Percentiles rank a stretch among this genome's conserved stretches.
These are phyloP conservation scores for Oryza meyeriana DNA, from an alignment of 176 grass and related monocot species.

Conservation along the genomic window DNA sequence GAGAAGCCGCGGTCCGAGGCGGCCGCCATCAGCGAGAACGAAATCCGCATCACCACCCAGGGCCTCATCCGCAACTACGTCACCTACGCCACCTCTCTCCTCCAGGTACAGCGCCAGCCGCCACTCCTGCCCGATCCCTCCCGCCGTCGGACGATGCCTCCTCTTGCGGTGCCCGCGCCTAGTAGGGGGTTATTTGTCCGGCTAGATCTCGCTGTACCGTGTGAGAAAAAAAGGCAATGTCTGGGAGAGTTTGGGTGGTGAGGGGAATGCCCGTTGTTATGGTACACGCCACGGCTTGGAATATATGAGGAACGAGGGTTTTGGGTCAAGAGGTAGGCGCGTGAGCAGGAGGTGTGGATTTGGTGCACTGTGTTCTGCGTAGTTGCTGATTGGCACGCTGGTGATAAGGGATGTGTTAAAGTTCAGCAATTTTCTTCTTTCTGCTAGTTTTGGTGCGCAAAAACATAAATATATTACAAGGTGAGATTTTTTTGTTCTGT, in stretches of 20 bases:
- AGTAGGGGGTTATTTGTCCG: background rate
- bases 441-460: background rate
- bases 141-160: background rate
- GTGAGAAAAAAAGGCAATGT: background rate
- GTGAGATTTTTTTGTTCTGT: background rate
- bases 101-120: constrained; percentile 48
- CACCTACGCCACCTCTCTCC: constrained; percentile 86
- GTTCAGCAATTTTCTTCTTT: background rate
- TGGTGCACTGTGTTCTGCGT: background rate
- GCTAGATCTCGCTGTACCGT: constrained; percentile 6
- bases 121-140: background rate
- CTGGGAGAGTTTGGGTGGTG: background rate
- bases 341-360: background rate
- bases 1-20: constrained; percentile 92
- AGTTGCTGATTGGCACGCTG: background rate
- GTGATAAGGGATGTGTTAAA: background rate
- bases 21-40: constrained; percentile 82
- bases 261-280: background rate
- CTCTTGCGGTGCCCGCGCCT: background rate
- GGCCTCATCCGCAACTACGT: constrained; percentile 97
- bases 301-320: background rate
- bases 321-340: background rate
- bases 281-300: background rate
- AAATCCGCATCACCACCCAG: constrained; percentile 95
- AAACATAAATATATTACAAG: background rate